Conservation (phyloP, 2,329 filamentous ascomycete genomes). For the Sporothrix luriei region DNA sequence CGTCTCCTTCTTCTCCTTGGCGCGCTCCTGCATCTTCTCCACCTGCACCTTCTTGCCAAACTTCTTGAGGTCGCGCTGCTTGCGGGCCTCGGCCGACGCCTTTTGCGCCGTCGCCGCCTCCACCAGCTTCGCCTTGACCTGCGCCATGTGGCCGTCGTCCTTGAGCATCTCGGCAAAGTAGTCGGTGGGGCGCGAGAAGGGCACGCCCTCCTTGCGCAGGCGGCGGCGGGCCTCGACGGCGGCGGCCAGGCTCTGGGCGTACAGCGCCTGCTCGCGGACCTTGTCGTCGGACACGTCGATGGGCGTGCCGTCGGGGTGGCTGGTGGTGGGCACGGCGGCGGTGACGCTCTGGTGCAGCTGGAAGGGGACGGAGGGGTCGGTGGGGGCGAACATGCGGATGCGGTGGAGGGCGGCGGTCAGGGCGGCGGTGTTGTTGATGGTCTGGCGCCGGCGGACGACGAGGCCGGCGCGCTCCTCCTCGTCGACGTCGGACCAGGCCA, state of each 20-base stretch:
- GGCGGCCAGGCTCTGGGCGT: conserved; percentile 82
- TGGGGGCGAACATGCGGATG: conserved; percentile 67
- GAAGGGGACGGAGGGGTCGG: conserved; percentile 63
- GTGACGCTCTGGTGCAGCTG: conserved; percentile 78
- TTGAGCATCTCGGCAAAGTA: conserved; percentile 99
- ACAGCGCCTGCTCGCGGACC: conserved; percentile 92
- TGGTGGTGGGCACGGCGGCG: conserved; percentile 55
- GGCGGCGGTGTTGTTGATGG: conserved; percentile 94
- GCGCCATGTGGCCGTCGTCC: conserved; percentile 96
- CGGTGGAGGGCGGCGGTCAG: conserved; percentile 79
- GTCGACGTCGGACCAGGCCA: conserved; percentile 79
- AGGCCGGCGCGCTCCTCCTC: conserved; percentile 80
- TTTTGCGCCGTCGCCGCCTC: conserved; percentile 93
- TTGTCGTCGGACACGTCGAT: conserved; percentile 76
- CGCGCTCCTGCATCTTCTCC: conserved; percentile 90
- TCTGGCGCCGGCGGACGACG: conserved; percentile 86
- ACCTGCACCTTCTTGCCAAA: conserved; percentile 98
- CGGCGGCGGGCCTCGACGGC: conserved; percentile 71
- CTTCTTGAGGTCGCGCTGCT: conserved; percentile 94
- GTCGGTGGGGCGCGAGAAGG: conserved; percentile 86
- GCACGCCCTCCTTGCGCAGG: conserved; percentile 77
- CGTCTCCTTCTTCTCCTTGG: conserved; percentile 88
- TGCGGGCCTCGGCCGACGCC: conserved; percentile 85
- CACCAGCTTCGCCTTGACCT: conserved; percentile 88
- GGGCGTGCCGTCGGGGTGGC: conserved; percentile 45